Percentiles rank a stretch among this genome's conserved stretches.
Evolutionary conservation across 179 eudicot species (phyloP).

Genomic region (Silene noctiflora): DNA sequence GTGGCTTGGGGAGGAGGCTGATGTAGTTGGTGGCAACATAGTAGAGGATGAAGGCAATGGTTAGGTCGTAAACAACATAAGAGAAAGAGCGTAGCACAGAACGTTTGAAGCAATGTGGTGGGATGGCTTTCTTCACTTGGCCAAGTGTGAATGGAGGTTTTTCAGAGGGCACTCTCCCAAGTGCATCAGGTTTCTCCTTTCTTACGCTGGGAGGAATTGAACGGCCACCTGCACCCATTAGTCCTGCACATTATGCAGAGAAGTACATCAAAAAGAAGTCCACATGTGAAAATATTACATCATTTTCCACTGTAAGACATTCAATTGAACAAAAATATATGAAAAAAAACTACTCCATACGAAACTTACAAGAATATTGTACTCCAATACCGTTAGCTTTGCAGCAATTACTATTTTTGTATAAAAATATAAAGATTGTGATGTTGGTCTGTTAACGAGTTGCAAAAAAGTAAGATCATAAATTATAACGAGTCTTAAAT

Average conservation of each 20-base stretch:
- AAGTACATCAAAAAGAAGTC: neutral
- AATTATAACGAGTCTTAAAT: no score
- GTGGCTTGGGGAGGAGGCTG: conserved; percentile 49
- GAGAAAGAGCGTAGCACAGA: conserved; percentile 66
- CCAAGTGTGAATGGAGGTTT: conserved; percentile 69
- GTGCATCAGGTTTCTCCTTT: conserved; percentile 31
- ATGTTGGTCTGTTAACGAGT: no score
- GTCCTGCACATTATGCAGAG: conserved; percentile 27
- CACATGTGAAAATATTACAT: no score
- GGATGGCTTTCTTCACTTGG: conserved; percentile 65
- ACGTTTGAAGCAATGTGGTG: conserved; percentile 76
- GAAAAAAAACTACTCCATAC: no score
- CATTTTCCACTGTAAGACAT: no score
- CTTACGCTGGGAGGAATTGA: conserved; percentile 30
- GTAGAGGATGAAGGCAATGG: conserved; percentile 49
- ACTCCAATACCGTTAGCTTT: no score
- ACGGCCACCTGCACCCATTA: conserved; percentile 64
- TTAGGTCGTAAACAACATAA: conserved; percentile 50
- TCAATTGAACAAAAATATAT: no score
- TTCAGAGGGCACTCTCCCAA: conserved; percentile 39
- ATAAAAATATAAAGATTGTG: no score
- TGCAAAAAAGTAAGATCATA: no score
- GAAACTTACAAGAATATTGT: no score
- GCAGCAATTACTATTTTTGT: no score
- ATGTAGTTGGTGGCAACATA: conserved; percentile 56